Evolutionary conservation across 352 stramenopile genomes (phyloP).

Genomic region (Phytophthora citrophthora): DNA sequence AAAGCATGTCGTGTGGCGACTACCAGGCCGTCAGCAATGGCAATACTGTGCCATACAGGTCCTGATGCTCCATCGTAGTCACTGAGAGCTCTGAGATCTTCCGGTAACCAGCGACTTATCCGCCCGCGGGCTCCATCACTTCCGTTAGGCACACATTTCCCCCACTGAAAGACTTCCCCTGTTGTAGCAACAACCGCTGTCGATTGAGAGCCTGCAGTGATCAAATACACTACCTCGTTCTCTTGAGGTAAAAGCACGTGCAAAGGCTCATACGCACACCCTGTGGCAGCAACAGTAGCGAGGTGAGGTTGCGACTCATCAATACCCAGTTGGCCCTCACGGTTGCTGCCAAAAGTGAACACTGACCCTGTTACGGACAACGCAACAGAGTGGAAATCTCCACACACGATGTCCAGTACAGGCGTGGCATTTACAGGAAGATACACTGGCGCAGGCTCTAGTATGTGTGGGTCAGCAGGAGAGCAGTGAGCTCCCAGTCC

Average conservation of each 20-base stretch:
- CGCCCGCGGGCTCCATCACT: conserved; percentile 40
- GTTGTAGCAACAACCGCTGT: conserved; percentile 28
- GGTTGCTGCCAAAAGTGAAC: conserved; percentile 69
- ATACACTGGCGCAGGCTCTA: conserved; percentile 30
- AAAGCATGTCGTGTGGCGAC: conserved; percentile 37
- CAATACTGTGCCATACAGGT: conserved; percentile 46
- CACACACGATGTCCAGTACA: conserved; percentile 60
- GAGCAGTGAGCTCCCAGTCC: conserved; percentile 40
- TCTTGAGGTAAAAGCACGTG: conserved; percentile 5
- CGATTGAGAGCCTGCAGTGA: conserved; percentile 34
- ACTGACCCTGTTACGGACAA: conserved; percentile 55
- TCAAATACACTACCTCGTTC: conserved; percentile 33
- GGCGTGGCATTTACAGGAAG: conserved; percentile 16
- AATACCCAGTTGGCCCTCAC: conserved; percentile 75
- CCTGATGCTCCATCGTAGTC: neutral
- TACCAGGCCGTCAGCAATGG: conserved; percentile 54
- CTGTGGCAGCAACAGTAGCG: conserved; percentile 12
- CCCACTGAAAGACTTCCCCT: conserved; percentile 48
- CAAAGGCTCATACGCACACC: conserved; percentile 26
- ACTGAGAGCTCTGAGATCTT: conserved; percentile 20
- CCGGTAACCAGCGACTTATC: conserved; percentile 33
- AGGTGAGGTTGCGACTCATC: conserved; percentile 19
- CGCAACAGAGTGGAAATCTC: conserved; percentile 71
- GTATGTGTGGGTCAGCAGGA: conserved; percentile 23
- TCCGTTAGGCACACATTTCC: conserved; percentile 37